Evolutionary conservation across 2,329 filamentous ascomycete species (phyloP), one percentile per base, ranked within the genome.

Genomic region (Epichloe gansuensis): DNA sequence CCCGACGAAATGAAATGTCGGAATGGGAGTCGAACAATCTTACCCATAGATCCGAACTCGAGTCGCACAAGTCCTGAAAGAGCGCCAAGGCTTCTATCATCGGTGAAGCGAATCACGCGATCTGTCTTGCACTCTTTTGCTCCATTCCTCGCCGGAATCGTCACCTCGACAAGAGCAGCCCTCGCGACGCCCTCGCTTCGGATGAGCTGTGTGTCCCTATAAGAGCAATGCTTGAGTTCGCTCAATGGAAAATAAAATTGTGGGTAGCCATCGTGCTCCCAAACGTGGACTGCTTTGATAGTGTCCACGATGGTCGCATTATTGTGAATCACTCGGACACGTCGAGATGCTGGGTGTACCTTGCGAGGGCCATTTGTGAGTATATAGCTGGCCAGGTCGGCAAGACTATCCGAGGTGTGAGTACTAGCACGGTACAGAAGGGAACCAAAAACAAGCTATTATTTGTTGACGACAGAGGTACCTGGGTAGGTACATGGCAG

Each of bases 201-300:
- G 23, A 70, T 57, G 0, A 57, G 51, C 42, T 64, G 50, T 5
- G 58, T 60, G 44, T 68, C 64, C 5, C 44, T 55, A 35, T 59
- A 49, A 5, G 56, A 59, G 49, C 62, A 64, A n/a, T 64, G 59
- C 9, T 53, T 59, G 5, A 70, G 53, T 40, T 62, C 64, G 0
- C 53, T 43, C 0, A 50, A 47, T 0, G 70, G 69, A 3, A 75
- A 58, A 51, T 74, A 74, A 53, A 68, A 70, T 27, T 75, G 67
- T 1, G 74, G 74, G 57, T 75, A 78, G 51, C 62, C 69, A 1
- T 69, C 65, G 54, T 78, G 73, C 57, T 74, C 71, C 71, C 71
- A 74, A 8, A 73, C 65, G 52, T 65, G 66, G 15, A 64, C 50
- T 2, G 67, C 69, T 23, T 61, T 54, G 1, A 61, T 64, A 0